Conservation (phyloP, 495 filamentous ascomycete species). For the Glonium stellatum region DNA sequence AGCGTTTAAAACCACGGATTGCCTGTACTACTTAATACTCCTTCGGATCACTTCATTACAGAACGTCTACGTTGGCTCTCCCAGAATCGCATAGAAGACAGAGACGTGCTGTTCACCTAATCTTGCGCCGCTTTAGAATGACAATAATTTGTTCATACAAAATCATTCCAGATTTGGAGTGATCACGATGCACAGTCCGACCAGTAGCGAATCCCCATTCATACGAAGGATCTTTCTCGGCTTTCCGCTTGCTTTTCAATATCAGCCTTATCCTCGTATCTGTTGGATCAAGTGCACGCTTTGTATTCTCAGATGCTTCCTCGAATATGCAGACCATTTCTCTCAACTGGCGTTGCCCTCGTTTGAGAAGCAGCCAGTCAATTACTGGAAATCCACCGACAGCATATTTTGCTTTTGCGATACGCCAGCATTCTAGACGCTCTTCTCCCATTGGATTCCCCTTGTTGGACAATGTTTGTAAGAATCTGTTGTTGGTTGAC, state of each 20-base stretch:
- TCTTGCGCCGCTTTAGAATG: not conserved
- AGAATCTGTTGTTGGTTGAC: not conserved
- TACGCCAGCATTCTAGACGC: slow-evolving; percentile 15
- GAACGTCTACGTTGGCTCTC: no score
- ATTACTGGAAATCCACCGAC: slow-evolving; percentile 4
- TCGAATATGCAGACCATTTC: slow-evolving; percentile 18
- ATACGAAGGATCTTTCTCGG: slow-evolving; percentile 9
- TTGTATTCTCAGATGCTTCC: slow-evolving; percentile 7
- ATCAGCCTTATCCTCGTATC: slow-evolving; percentile 11
- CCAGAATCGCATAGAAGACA: no score
- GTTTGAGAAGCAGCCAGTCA: slow-evolving; percentile 1
- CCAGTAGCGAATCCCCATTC: slow-evolving; percentile 14
- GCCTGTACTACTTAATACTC: no score
- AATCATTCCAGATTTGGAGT: slow-evolving; percentile 16
- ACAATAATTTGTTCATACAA: not conserved
- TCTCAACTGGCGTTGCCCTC: slow-evolving; percentile 15
- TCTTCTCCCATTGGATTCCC: not conserved
- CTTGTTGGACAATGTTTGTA: not conserved
- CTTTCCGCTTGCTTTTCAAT: slow-evolving; percentile 10
- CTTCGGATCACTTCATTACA: no score
- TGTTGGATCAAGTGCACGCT: not conserved
- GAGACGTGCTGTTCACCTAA: not conserved
- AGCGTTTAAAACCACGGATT: no score
- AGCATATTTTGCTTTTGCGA: slow-evolving; percentile 7
- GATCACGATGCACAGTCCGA: slow-evolving; percentile 10